Base-by-base conservation (phyloP, 192 early-diverging fungal species). In the Kappamyces sp. region DNA sequence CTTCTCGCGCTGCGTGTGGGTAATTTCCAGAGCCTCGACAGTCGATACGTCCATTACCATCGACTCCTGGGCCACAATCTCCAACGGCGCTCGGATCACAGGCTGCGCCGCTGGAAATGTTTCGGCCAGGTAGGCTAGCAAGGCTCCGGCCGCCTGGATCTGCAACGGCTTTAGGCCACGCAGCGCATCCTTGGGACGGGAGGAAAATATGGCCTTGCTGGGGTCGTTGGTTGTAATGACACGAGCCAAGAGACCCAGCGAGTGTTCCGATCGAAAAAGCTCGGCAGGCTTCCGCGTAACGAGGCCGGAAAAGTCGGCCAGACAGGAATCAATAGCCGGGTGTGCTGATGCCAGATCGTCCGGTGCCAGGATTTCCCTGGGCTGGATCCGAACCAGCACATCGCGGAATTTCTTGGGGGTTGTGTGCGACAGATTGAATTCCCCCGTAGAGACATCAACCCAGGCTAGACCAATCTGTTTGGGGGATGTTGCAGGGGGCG, bases 381-480 rank as follows among this genome's bases (percentile, higher is more conserved):
- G 94, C 11, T 84, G 77, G 48, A 98, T 93, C 46, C 91, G 84
- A 4, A 84, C 78, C 34, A 98, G 43, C 57, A 92, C 87, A 5
- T 84, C 74, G 5, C 67, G 58, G 11, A 98, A 74, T 0, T 61
- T 57, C 0, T 60, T 60, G 3, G 71, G 41, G 0, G 62, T 67
- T 1, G 83, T 77, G 5, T 76, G 62, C 60, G 84, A 72, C 7
- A 89, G 78, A 59, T 83, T 76, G 50, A 94, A 94, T 38, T 93
- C 91, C 14, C 94, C 94, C 0, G 90, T 91, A 0, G 88, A 87
- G 38, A 98, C 61, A 75, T 98, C 94, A 2, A 88, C 65, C 94
- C 94, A 98, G 0, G 94, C 81, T 30, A 98, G 66, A 1, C 89
- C 87, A 22, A 89, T 49, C 1, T 34, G 7, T 36, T 39, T 54